Evolutionary conservation across 345 rosid species (phyloP).

Genomic region (Eucalyptus pauciflora): DNA sequence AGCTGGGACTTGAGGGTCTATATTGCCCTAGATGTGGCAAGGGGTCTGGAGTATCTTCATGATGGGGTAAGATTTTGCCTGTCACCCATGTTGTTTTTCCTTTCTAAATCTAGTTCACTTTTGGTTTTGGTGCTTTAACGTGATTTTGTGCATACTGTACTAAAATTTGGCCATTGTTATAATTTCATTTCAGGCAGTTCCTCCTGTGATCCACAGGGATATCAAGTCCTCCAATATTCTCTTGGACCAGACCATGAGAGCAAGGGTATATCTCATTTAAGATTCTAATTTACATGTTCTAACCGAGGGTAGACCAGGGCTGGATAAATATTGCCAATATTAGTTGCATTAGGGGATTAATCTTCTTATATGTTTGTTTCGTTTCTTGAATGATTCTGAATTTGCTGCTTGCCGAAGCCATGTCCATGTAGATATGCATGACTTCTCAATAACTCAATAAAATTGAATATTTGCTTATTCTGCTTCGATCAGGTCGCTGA

Average conservation of each 20-base stretch:
- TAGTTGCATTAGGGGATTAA: not conserved
- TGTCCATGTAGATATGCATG: not conserved
- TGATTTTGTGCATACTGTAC: not conserved
- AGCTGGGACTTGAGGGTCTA: constrained; percentile 83
- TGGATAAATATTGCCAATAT: not conserved
- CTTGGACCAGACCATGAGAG: constrained; percentile 92
- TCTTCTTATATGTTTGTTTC: not conserved
- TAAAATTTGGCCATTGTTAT: not conserved
- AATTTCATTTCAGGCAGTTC: constrained; percentile 67
- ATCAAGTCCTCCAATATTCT: constrained; percentile 93
- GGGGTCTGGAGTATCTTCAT: constrained; percentile 98
- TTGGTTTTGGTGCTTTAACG: not conserved
- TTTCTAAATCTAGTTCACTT: not conserved
- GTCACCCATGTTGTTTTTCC: not conserved
- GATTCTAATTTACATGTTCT: not conserved
- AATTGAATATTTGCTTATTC: not conserved
- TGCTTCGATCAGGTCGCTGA: constrained; percentile 69
- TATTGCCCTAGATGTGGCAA: constrained; percentile 86
- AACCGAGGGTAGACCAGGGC: not conserved
- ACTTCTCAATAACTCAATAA: not conserved
- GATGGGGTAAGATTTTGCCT: constrained; percentile 64
- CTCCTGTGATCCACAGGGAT: constrained; percentile 94
- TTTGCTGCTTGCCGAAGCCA: not conserved
- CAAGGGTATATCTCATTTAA: constrained; percentile 50
- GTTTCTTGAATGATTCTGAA: not conserved